These are phyloP conservation scores for Ballota nigra DNA, from an alignment of 257 asterid species.

Conservation along the genomic window DNA sequence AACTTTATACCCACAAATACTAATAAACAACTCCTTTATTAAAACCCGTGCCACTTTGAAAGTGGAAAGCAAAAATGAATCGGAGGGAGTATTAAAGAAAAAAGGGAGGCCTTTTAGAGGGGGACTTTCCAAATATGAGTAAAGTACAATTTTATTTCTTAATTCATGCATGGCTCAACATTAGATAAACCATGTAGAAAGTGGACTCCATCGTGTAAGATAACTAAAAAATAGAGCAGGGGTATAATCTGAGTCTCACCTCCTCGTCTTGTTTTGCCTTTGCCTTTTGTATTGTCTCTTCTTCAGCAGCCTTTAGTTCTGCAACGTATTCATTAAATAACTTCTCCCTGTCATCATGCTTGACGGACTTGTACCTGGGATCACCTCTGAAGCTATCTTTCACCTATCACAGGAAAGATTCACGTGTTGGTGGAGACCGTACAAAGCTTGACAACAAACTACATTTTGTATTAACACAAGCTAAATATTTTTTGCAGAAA, in stretches of 20 bases:
- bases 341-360: slow-evolving; percentile 84
- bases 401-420: slow-evolving; percentile 56
- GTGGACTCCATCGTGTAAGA: not conserved
- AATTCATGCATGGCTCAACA: not conserved
- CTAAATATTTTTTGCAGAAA: not conserved
- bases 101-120: not conserved
- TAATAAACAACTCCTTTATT: too few species aligned
- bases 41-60: too few species aligned
- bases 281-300: slow-evolving; percentile 46
- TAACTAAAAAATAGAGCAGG: not conserved
- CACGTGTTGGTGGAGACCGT: slow-evolving; percentile 12
- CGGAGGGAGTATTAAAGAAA: not conserved
- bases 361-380: slow-evolving; percentile 82
- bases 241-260: slow-evolving; percentile 41
- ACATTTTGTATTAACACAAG: not conserved
- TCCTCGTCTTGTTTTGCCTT: slow-evolving; percentile 72
- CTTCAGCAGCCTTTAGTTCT: slow-evolving; percentile 83
- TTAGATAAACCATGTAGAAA: not conserved
- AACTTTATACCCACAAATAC: too few species aligned
- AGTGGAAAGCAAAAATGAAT: too few species aligned
- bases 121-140: not conserved
- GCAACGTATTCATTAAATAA: slow-evolving; percentile 68
- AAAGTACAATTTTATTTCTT: not conserved
- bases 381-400: slow-evolving; percentile 79
- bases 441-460: slow-evolving; percentile 1